phyloP scores from a whole-genome alignment of 352 stramenopile genomes.

The Albugo laibachii region DNA sequence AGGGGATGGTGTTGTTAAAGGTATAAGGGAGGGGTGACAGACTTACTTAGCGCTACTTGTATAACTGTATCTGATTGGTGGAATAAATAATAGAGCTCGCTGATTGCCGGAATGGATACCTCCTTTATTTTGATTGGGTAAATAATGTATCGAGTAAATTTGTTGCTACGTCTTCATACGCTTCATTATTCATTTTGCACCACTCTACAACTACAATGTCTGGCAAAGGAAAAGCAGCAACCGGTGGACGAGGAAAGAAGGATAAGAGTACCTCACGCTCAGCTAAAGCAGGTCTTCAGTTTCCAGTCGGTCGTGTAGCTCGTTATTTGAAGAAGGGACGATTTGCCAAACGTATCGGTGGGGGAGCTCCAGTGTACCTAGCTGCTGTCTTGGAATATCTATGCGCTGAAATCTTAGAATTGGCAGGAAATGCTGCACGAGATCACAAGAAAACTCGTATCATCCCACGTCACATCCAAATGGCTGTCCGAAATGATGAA shows the following conservation, averaged over 20 bases:
- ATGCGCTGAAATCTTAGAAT: conserved; percentile 80
- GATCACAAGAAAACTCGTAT: conserved; percentile 95
- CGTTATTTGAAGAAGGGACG: conserved; percentile 86
- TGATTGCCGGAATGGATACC: conserved; percentile 7
- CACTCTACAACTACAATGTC: conserved; percentile 25
- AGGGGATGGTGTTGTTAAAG: no score
- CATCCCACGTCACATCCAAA: conserved; percentile 90
- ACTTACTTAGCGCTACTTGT: conserved; percentile 2
- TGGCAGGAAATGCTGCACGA: conserved; percentile 81
- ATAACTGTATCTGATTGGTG: conserved; percentile 2
- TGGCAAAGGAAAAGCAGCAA: conserved; percentile 60
- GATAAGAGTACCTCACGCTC: conserved; percentile 42
- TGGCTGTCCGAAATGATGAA: conserved; percentile 85
- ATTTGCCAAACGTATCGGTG: conserved; percentile 82
- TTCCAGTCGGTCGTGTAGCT: conserved; percentile 88
- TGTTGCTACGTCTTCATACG: neutral
- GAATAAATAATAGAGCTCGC: neutral
- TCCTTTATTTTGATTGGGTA: neutral
- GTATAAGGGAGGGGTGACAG: no score
- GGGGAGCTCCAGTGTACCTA: conserved; percentile 88
- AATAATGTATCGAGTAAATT: no score
- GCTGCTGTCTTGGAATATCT: conserved; percentile 82
- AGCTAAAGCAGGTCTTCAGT: conserved; percentile 87
- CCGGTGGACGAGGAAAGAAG: conserved; percentile 50
- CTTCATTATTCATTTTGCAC: conserved; percentile 9